Conservation (phyloP, 75 land plant genomes). For the Pseudotsuga menziesii region DNA sequence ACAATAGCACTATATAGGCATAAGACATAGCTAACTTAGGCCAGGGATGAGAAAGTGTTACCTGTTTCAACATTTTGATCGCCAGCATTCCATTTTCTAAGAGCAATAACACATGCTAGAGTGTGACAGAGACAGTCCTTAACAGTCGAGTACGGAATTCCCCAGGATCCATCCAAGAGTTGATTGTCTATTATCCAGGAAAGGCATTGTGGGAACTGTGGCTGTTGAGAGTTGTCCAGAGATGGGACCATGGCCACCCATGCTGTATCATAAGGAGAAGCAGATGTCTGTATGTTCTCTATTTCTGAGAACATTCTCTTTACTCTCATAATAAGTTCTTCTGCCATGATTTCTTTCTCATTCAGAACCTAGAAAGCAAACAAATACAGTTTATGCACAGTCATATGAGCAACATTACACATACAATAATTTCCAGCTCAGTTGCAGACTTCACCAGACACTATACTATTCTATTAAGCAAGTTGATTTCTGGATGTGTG, state of each 20-base stretch:
- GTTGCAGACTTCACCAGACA: too few relatives aligned
- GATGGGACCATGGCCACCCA: slow-evolving; percentile 57
- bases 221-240: slow-evolving; percentile 12
- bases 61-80: slow-evolving; percentile 27
- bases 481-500: too few relatives aligned
- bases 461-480: too few relatives aligned
- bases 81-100: slow-evolving; percentile 41
- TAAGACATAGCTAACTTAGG: background rate
- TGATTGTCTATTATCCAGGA: slow-evolving; percentile 50
- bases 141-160: slow-evolving; percentile 20
- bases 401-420: too few relatives aligned
- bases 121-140: slow-evolving; percentile 39
- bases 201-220: slow-evolving; percentile 39
- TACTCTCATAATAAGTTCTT: slow-evolving; percentile 4
- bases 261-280: slow-evolving; percentile 56
- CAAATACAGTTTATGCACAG: too few relatives aligned
- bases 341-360: background rate
- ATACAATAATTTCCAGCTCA: too few relatives aligned
- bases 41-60: background rate
- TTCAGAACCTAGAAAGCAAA: too few relatives aligned
- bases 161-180: slow-evolving; percentile 53
- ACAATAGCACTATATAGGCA: slow-evolving; percentile 11
- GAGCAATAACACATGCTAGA: slow-evolving; percentile 48
- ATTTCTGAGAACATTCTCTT: slow-evolving; percentile 14
- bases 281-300: slow-evolving; percentile 19